Evolutionary conservation across 495 filamentous ascomycete genomes (phyloP).

Genomic region (Penicillium robsamsonii): DNA sequence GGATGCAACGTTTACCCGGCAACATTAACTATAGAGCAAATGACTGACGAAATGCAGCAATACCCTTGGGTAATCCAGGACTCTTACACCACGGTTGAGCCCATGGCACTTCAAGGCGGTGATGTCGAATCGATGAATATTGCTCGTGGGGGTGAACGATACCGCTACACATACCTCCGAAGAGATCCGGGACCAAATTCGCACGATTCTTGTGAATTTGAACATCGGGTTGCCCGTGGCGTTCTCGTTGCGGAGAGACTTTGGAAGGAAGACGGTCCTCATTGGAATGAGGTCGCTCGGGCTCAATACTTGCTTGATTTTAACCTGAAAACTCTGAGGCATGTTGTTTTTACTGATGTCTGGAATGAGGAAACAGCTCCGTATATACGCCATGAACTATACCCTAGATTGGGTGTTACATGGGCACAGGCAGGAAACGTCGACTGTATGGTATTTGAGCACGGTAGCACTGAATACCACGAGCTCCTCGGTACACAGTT

Average conservation of each 20-base stretch:
- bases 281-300: constrained; percentile 1
- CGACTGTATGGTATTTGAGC: background rate
- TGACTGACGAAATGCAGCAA: background rate
- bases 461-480: background rate
- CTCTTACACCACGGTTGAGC: background rate
- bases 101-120: background rate
- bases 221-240: background rate
- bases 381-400: background rate
- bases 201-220: background rate
- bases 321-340: background rate
- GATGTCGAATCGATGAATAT: background rate
- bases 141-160: background rate
- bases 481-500: constrained; percentile 1
- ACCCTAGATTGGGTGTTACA: background rate
- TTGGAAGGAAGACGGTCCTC: background rate
- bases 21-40: background rate
- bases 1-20: background rate
- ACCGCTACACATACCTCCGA: background rate
- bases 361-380: background rate
- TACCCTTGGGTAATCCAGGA: background rate
- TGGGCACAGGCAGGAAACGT: background rate
- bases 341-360: background rate
- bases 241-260: background rate
- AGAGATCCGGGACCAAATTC: background rate
- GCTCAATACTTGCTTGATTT: background rate